Evolutionary conservation across 352 stramenopile genomes (phyloP), one percentile per base, ranked within the genome.

Genomic region (Pseudoperonospora humuli): DNA sequence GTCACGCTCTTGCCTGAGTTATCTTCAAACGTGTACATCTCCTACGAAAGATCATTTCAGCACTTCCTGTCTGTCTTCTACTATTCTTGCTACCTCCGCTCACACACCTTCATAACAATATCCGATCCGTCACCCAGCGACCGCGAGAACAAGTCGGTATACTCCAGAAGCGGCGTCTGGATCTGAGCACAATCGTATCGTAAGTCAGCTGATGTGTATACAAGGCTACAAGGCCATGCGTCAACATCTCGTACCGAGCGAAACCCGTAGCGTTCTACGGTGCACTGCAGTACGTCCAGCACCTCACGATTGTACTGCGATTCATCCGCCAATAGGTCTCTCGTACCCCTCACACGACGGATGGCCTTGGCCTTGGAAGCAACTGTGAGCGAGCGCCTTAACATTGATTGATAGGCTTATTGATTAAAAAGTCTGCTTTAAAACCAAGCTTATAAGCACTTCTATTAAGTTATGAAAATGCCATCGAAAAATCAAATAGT

Each of bases 1-100:
- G 79, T 92, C 37, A 94, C 74, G 34, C 77, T 91, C 47, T 89
- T 92, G 42, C 70, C 74, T 20, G 82, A 94, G 34, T 94, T 91
- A 56, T 94, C 82, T 19, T 71, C 32, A 40, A 94, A 94, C 27
- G 79, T 94, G 50, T 94, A 94, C 82, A 94, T 94, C 36, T 94
- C 82, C 82, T 93, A 45, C 32, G 44, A 19, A 41, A 7, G 19
- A 36, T 10, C 4, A 37, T 17, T 29, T 39, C 26, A 45, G 34
- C 40, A 19, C 18, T 38, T 7, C 13, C 18, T 13, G 19, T 34
- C 15, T 6, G 7, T 25, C 2, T 11, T 17, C 24, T 14, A 25
- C 5, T 7, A 24, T 28, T 14, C 7, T 23, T 15, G 40, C 19
- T 19, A n/a, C n/a, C 20, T 14, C 4, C 2, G 19, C 14, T 7